A percentile compares a stretch with the other conserved stretches of the same genome.
phyloP scores from a whole-genome alignment of 2,329 filamentous ascomycete species.

The Colletotrichum cordylinicola region DNA sequence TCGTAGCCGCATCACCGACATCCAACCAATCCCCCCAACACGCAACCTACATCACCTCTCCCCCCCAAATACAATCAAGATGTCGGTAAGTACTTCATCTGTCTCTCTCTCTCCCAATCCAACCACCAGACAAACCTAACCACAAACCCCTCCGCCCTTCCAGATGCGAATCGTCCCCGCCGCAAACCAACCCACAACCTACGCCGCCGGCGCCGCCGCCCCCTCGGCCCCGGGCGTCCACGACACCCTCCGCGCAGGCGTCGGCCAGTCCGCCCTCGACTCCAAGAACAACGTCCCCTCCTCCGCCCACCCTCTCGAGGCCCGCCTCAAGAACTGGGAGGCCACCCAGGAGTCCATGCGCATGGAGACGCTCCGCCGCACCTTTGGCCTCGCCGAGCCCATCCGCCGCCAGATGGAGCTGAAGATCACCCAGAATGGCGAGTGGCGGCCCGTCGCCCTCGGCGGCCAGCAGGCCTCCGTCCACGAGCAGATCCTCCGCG shows the following conservation, averaged over 20 bases:
- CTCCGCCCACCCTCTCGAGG: conserved; percentile 84
- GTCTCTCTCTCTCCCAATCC: neutral
- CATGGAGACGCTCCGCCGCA: conserved; percentile 85
- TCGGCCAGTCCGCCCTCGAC: conserved; percentile 66
- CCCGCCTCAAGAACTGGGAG: conserved; percentile 89
- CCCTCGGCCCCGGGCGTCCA: conserved; percentile 93
- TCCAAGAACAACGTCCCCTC: conserved; percentile 46
- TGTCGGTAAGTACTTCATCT: conserved; percentile 47
- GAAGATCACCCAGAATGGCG: conserved; percentile 80
- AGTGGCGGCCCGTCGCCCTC: conserved; percentile 79
- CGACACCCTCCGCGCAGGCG: conserved; percentile 88
- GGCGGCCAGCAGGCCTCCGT: conserved; percentile 67
- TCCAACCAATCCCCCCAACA: neutral
- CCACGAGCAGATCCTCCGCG: conserved; percentile 88
- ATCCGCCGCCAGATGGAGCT: conserved; percentile 94
- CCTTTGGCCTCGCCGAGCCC: conserved; percentile 92
- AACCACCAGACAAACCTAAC: conserved; percentile 9
- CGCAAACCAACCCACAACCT: conserved; percentile 68
- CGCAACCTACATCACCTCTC: neutral
- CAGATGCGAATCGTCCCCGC: conserved; percentile 84
- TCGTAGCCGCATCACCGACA: conserved; percentile 1
- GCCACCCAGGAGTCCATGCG: conserved; percentile 85
- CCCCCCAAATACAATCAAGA: conserved; percentile 36
- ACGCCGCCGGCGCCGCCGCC: conserved; percentile 72
- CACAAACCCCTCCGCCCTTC: neutral